Base-by-base conservation (phyloP, 768 basidiomycete species). In the Imleria badia region DNA sequence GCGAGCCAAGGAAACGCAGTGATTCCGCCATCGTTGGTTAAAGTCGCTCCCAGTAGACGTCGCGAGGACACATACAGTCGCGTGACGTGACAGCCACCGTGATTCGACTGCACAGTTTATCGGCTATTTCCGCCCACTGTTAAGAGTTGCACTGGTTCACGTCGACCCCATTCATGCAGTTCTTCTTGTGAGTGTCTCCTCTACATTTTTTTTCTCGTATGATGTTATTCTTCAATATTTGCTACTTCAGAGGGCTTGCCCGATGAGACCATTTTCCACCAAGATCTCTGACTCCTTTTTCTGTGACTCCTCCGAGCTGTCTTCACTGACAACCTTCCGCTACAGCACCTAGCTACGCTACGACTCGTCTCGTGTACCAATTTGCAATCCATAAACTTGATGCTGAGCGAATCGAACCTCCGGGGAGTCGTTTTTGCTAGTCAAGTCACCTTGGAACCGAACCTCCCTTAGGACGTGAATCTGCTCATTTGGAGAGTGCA, bases 1-100 rank as follows among this genome's bases (percentile, higher is more conserved):
- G 78, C 62, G 92, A 89, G 66, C 94, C 94, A 70, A 96, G 85
- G 78, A 89, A 95, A 72, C 89, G 87, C 73, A 96, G 78, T 70
- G 85, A 86, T 78, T 94, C 92, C 66, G 85, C 71, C 91, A 92
- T 94, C 63, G 61, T 70, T 68, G 58, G 48, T 66, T 29, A 36
- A 44, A 39, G 62, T 69, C 52, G 52, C 58, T 58, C 19, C 46
- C 20, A 22, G 35, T 48, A 57, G 56, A 54, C 56, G 58, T 63
- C 59, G 63, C 51, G 54, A 66, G 5, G 61, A 60, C 56, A 54
- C 65, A 41, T 44, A 70, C 68, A 72, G 61, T 65, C 58, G 56
- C 61, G 68, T 70, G 67, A 67, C 65, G 69, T 83, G 79, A 72
- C 76, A 85, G 84, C 84, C 83, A 86, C 84, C 65, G 83, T 84